Conservation (phyloP, 1,284 basidiomycete genomes). For the Anthracocystis setariae region DNA sequence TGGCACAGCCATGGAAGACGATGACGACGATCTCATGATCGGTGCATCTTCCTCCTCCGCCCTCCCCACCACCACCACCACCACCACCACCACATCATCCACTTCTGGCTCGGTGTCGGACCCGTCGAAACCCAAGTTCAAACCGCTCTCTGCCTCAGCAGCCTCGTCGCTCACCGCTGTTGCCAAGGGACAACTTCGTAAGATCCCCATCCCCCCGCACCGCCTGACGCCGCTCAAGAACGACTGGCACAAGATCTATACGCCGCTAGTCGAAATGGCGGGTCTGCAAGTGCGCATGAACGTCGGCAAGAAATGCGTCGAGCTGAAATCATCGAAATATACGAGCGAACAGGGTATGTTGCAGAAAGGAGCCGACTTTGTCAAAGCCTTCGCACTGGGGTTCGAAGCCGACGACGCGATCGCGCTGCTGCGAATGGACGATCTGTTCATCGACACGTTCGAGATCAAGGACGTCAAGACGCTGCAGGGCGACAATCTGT, state of each 20-base stretch:
- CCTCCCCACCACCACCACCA: not conserved
- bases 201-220: slow-evolving; percentile 90
- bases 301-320: slow-evolving; percentile 84
- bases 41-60: slow-evolving; percentile 12
- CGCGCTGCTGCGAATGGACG: slow-evolving; percentile 91
- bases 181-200: slow-evolving; percentile 57
- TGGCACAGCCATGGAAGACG: slow-evolving; percentile 18
- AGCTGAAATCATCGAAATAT: slow-evolving; percentile 94
- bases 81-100: not conserved
- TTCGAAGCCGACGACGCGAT: slow-evolving; percentile 90
- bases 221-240: slow-evolving; percentile 96
- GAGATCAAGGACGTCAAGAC: slow-evolving; percentile 99
- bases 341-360: slow-evolving; percentile 73
- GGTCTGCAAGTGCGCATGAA: slow-evolving; percentile 97
- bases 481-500: slow-evolving; percentile 93
- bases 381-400: slow-evolving; percentile 92
- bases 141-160: slow-evolving; percentile 24
- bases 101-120: not conserved
- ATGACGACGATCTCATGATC: slow-evolving; percentile 52
- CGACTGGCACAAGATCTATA: slow-evolving; percentile 97
- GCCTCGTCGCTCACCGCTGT: slow-evolving; percentile 28
- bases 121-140: slow-evolving; percentile 22
- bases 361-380: slow-evolving; percentile 98
- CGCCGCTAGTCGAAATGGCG: slow-evolving; percentile 92
- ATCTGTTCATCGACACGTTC: slow-evolving; percentile 96